phyloP scores from a whole-genome alignment of 2,329 filamentous ascomycete genomes.

The Seiridium cupressi region DNA sequence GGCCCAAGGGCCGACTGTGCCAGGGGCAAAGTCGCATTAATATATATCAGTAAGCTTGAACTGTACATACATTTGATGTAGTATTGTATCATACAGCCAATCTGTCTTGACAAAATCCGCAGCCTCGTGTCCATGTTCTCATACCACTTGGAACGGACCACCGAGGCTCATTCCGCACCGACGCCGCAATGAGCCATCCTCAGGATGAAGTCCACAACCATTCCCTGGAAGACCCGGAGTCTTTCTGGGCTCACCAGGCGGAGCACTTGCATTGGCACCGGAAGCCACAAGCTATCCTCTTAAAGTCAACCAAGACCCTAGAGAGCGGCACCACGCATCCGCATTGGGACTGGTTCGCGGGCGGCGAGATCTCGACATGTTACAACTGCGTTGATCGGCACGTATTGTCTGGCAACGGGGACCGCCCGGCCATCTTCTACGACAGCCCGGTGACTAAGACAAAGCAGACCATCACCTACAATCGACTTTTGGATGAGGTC shows the following conservation, averaged over 20 bases:
- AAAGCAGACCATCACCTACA: slow-evolving; percentile 74
- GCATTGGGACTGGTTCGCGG: slow-evolving; percentile 88
- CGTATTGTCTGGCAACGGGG: slow-evolving; percentile 75
- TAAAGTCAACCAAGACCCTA: slow-evolving; percentile 61
- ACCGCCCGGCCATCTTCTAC: slow-evolving; percentile 75
- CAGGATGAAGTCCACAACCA: slow-evolving; percentile 50
- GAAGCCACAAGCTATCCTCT: slow-evolving; percentile 63
- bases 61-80: no score
- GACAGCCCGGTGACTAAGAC: slow-evolving; percentile 79
- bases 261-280: slow-evolving; percentile 78
- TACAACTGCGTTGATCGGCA: slow-evolving; percentile 92
- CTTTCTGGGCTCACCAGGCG: slow-evolving; percentile 76
- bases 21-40: no score
- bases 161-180: no score
- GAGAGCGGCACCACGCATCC: slow-evolving; percentile 61
- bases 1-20: neutral
- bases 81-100: no score
- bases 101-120: no score
- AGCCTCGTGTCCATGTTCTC: no score
- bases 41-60: no score
- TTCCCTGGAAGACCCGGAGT: slow-evolving; percentile 67
- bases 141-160: no score
- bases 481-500: slow-evolving; percentile 73
- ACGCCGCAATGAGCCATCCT: slow-evolving; percentile 29
- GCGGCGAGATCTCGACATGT: slow-evolving; percentile 84